phyloP scores from a whole-genome alignment of 805 yeast genomes.

The Danielia reshetovae region DNA sequence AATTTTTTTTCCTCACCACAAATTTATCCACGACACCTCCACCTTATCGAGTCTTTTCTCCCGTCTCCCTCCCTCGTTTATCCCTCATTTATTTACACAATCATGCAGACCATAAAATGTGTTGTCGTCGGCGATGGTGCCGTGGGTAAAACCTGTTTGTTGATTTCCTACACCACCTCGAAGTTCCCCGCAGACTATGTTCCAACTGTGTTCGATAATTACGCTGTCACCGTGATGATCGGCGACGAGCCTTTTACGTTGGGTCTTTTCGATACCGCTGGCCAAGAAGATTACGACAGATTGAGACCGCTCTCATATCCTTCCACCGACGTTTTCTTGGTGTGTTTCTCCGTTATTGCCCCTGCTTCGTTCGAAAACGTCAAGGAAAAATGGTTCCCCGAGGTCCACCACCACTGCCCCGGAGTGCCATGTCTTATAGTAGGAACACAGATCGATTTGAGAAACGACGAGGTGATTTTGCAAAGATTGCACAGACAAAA shows the following conservation, averaged over 20 bases:
- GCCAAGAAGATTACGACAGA: slow-evolving; percentile 98
- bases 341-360: slow-evolving; percentile 93
- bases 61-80: neutral
- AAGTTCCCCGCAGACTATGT: slow-evolving; percentile 98
- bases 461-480: slow-evolving; percentile 87
- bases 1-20: neutral
- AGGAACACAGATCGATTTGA: slow-evolving; percentile 93
- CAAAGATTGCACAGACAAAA: slow-evolving; percentile 90
- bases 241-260: slow-evolving; percentile 98
- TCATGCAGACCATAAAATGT: slow-evolving; percentile 73
- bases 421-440: slow-evolving; percentile 96
- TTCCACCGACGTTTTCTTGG: slow-evolving; percentile 93
- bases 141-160: slow-evolving; percentile 93
- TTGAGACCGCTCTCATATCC: slow-evolving; percentile 95
- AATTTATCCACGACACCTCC: neutral
- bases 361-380: slow-evolving; percentile 98
- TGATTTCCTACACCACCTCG: slow-evolving; percentile 93
- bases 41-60: neutral
- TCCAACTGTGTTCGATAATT: slow-evolving; percentile 96
- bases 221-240: slow-evolving; percentile 91
- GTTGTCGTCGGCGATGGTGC: slow-evolving; percentile 99
- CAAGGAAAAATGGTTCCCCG: slow-evolving; percentile 98
- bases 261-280: slow-evolving; percentile 98
- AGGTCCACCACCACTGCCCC: slow-evolving; percentile 94
- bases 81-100: neutral